A percentile compares a stretch with the other conserved stretches of the same genome.
These are phyloP conservation scores for Salix suchowensis DNA, from an alignment of 345 rosid genomes.

Conservation along the genomic window DNA sequence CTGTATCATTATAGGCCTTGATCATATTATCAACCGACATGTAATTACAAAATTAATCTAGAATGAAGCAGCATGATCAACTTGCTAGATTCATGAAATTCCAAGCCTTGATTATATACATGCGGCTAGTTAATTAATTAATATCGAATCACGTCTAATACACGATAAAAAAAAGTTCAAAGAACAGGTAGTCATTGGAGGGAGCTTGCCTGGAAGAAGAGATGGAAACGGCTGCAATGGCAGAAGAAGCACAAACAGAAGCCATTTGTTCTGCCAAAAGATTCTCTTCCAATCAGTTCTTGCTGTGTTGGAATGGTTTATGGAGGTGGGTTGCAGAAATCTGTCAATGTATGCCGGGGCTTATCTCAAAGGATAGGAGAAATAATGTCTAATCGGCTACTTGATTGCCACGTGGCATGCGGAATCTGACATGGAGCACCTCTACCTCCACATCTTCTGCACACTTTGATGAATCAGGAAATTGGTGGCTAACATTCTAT, in stretches of 20 bases:
- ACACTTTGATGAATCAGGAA: constrained; percentile 21
- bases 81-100: neutral
- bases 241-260: constrained; percentile 84
- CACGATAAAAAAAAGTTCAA: neutral
- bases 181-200: neutral
- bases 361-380: constrained; percentile 57
- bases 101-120: too few species aligned
- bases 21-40: neutral
- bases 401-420: constrained; percentile 43
- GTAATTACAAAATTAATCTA: neutral
- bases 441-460: constrained; percentile 18
- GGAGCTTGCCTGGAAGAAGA: constrained; percentile 64
- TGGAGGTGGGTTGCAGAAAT: constrained; percentile 20
- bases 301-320: neutral
- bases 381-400: constrained; percentile 28
- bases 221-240: constrained; percentile 60
- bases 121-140: too few species aligned
- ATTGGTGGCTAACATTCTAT: constrained; percentile 31
- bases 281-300: neutral
- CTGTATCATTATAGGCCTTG: neutral
- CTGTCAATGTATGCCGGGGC: constrained; percentile 34
- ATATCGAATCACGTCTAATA: neutral
- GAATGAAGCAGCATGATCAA: neutral
- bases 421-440: constrained; percentile 29
- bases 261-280: constrained; percentile 48